Evolutionary conservation across 2,329 filamentous ascomycete genomes (phyloP).

Genomic region (Xylaria digitata): DNA sequence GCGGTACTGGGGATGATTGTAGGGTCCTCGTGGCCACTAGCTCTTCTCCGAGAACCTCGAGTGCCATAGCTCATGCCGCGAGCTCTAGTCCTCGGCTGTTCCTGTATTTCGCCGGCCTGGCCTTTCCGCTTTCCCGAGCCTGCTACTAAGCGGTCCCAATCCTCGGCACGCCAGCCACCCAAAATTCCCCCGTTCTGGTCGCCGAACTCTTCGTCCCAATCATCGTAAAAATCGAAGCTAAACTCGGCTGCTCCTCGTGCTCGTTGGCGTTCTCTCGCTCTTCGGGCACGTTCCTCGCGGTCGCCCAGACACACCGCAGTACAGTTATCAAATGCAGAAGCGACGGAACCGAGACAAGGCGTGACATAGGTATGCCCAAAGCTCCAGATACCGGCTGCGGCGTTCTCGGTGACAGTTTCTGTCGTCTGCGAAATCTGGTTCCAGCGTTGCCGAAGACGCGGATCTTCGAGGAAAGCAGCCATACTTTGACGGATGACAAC

Average conservation of each 20-base stretch:
- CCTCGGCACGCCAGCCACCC: constrained; percentile 81
- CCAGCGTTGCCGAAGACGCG: constrained; percentile 90
- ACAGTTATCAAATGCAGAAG: constrained; percentile 76
- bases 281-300: constrained; percentile 78
- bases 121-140: constrained; percentile 64
- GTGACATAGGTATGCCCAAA: constrained; percentile 87
- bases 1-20: constrained; percentile 91
- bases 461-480: constrained; percentile 76
- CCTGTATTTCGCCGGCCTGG: constrained; percentile 43
- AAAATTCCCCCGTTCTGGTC: constrained; percentile 65
- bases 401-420: constrained; percentile 88
- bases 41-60: constrained; percentile 63
- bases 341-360: constrained; percentile 79
- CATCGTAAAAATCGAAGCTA: constrained; percentile 97
- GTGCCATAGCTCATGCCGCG: constrained; percentile 92
- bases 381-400: constrained; percentile 90
- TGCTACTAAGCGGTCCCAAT: constrained; percentile 84
- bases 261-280: constrained; percentile 72
- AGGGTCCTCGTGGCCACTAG: constrained; percentile 73
- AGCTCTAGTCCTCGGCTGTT: constrained; percentile 61
- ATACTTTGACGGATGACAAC: constrained; percentile 51
- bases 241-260: constrained; percentile 76
- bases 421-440: constrained; percentile 92
- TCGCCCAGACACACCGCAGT: constrained; percentile 76
- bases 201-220: constrained; percentile 80